Percentiles rank a stretch among this genome's conserved stretches.
phyloP scores from a whole-genome alignment of 2,329 filamentous ascomycete genomes.

The Metarhizium anisopliae region DNA sequence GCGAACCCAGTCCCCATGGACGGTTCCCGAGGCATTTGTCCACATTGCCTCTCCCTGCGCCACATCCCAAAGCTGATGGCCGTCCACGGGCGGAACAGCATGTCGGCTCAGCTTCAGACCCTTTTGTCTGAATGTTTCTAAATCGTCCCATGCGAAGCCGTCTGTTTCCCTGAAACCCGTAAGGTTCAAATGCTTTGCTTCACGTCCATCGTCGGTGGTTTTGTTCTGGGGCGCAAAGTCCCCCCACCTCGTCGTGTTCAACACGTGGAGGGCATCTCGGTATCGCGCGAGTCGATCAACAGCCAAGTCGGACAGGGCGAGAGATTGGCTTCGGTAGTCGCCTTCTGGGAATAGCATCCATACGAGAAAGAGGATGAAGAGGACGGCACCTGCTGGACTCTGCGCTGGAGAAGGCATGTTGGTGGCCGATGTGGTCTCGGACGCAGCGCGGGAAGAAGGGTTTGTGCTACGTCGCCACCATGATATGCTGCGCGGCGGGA shows the following conservation, averaged over 20 bases:
- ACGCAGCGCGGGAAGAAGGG: not conserved
- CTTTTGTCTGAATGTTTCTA: conserved; percentile 56
- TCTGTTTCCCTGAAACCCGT: conserved; percentile 69
- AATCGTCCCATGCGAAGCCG: conserved; percentile 68
- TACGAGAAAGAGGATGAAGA: conserved; percentile 26
- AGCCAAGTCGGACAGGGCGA: conserved; percentile 26
- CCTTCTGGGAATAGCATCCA: conserved; percentile 29
- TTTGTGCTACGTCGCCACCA: conserved; percentile 7
- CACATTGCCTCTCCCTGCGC: conserved; percentile 46
- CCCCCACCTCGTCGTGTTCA: conserved; percentile 50
- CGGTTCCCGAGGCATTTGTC: conserved; percentile 67
- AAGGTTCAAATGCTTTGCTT: conserved; percentile 52
- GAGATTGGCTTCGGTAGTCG: conserved; percentile 23
- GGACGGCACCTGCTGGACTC: conserved; percentile 25
- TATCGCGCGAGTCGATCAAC: conserved; percentile 41
- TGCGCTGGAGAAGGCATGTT: conserved; percentile 37
- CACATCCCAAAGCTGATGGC: conserved; percentile 30
- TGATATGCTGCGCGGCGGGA: conserved; percentile 5
- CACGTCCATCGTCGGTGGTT: conserved; percentile 14
- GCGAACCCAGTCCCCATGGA: conserved; percentile 69
- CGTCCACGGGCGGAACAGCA: conserved; percentile 34
- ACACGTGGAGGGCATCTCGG: conserved; percentile 39
- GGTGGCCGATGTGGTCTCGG: conserved; percentile 6
- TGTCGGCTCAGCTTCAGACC: conserved; percentile 53
- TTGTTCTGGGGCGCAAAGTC: conserved; percentile 42